A percentile compares a stretch with the other conserved stretches of the same genome.
Conservation (phyloP, 306 rosid species). For the Cucumis cinereus region DNA sequence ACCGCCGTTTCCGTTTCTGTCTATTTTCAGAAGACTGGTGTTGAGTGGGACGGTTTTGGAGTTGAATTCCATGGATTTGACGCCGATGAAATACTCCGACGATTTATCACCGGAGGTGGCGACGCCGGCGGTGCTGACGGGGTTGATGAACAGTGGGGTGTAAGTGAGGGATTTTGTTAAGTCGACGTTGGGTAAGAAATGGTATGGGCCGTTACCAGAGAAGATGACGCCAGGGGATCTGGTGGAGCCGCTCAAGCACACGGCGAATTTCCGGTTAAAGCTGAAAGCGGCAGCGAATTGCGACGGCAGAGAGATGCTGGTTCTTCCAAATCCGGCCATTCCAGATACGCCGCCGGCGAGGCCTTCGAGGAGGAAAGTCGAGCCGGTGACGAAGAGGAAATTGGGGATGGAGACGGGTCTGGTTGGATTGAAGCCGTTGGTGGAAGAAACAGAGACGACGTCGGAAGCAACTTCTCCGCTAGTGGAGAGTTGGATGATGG, state of each 20-base stretch:
- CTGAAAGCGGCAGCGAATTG: conserved; percentile 33
- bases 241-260: conserved; percentile 31
- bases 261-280: conserved; percentile 37
- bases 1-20: conserved; percentile 43
- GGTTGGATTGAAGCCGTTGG: conserved; percentile 22
- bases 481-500: conserved; percentile 12
- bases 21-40: conserved; percentile 23
- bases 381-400: conserved; percentile 31
- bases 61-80: conserved; percentile 31
- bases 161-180: conserved; percentile 15
- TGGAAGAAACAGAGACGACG: conserved; percentile 33
- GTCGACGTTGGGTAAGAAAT: conserved; percentile 1
- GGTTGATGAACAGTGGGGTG: conserved; percentile 45
- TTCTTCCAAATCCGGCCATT: conserved; percentile 48
- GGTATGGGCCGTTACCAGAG: conserved; percentile 16
- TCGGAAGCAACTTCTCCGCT: conserved; percentile 32
- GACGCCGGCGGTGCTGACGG: conserved; percentile 16
- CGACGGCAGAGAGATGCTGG: conserved; percentile 25
- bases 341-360: conserved; percentile 40
- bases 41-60: conserved; percentile 20
- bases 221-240: conserved; percentile 9
- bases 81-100: conserved; percentile 42
- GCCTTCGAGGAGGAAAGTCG: conserved; percentile 21
- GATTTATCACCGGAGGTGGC: conserved; percentile 25
- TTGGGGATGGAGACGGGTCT: conserved; percentile 23